Conservation (phyloP, 345 rosid genomes). For the Pugionium dolabratum region DNA sequence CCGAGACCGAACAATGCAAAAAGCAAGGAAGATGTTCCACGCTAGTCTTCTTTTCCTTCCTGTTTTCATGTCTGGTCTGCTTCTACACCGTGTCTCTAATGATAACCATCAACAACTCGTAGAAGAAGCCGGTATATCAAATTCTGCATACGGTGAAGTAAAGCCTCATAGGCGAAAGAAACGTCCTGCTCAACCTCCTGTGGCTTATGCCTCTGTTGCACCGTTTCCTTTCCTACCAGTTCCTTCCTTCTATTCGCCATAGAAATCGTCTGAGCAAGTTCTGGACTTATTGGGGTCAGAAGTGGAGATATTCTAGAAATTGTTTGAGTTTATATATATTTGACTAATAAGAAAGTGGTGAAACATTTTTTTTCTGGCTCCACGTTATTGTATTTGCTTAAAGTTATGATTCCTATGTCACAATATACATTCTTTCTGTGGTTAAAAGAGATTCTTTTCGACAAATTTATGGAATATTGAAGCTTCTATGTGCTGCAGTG, state of each 20-base stretch:
- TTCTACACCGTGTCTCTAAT: constrained; percentile 58
- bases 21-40: constrained; percentile 79
- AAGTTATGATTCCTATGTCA: neutral
- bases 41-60: constrained; percentile 92
- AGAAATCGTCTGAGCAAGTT: constrained; percentile 11
- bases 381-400: constrained; percentile 1
- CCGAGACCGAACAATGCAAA: constrained; percentile 57
- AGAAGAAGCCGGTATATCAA: constrained; percentile 28
- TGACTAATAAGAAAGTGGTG: constrained; percentile 34
- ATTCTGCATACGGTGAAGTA: constrained; percentile 28
- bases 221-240: constrained; percentile 95
- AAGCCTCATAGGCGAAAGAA: constrained; percentile 29
- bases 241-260: constrained; percentile 54
- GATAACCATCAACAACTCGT: constrained; percentile 45
- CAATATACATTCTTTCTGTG: neutral
- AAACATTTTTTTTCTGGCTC: constrained; percentile 2
- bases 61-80: constrained; percentile 81
- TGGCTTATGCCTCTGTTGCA: constrained; percentile 83
- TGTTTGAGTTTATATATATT: constrained; percentile 9
- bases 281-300: constrained; percentile 10
- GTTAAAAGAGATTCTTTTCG: neutral
- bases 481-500: too few species aligned
- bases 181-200: constrained; percentile 53
- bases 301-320: constrained; percentile 18
- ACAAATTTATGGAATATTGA: too few species aligned